phyloP scores from a whole-genome alignment of 164 flowering plant species.

The Dillenia turbinata region DNA sequence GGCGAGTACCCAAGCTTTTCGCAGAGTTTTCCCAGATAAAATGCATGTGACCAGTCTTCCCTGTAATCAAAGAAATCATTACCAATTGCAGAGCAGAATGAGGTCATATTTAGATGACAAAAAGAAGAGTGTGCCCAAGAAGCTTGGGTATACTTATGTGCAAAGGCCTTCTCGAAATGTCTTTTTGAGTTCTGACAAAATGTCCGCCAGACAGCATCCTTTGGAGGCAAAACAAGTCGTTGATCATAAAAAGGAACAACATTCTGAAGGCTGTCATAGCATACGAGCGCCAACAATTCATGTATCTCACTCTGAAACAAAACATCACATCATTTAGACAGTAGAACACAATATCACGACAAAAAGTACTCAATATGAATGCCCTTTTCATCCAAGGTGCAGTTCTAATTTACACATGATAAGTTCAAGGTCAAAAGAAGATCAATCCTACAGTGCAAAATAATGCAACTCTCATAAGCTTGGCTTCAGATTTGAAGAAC shows the following conservation, averaged over 20 bases:
- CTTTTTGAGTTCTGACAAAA: slow-evolving; percentile 79
- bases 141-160: slow-evolving; percentile 51
- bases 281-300: slow-evolving; percentile 88
- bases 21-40: slow-evolving; percentile 87
- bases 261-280: slow-evolving; percentile 93
- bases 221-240: slow-evolving; percentile 55
- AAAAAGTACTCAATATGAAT: no score
- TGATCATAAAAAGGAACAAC: slow-evolving; percentile 96
- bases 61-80: slow-evolving; percentile 29
- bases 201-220: slow-evolving; percentile 66
- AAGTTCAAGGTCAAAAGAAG: no score
- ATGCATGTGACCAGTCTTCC: slow-evolving; percentile 93
- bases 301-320: slow-evolving; percentile 81
- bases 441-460: no score
- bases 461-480: no score
- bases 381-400: no score
- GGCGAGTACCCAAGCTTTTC: slow-evolving; percentile 74
- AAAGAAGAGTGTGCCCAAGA: background rate
- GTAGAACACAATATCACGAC: background rate
- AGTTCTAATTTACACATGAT: no score
- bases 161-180: slow-evolving; percentile 87
- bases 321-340: slow-evolving; percentile 9
- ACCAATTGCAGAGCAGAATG: background rate
- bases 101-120: background rate
- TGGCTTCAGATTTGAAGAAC: no score